phyloP scores from a whole-genome alignment of 139 green algal genomes.

The Medakamo hakoo region DNA sequence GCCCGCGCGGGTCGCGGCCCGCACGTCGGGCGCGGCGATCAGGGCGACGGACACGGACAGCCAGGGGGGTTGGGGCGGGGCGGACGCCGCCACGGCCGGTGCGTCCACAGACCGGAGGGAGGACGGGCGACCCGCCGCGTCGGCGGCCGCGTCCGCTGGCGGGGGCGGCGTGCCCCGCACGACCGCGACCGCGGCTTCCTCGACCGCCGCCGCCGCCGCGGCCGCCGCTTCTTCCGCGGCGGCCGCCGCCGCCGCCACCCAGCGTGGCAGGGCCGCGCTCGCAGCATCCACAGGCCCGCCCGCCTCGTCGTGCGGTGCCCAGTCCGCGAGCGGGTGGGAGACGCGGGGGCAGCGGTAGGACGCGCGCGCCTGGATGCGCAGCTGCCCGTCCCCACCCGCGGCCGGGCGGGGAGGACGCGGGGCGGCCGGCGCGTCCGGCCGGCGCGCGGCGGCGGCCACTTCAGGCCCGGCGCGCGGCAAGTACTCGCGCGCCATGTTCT shows the following conservation, averaged over 20 bases:
- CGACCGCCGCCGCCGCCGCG: neutral
- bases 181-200: no score
- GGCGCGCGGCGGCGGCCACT: no score
- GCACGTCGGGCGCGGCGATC: conserved; percentile 21
- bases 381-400: conserved; percentile 29
- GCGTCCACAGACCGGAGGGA: neutral
- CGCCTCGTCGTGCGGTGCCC: conserved; percentile 10
- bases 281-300: neutral
- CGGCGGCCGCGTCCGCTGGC: no score
- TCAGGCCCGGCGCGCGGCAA: conserved; percentile 17
- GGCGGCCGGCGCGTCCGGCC: no score
- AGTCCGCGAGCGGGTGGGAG: conserved; percentile 34
- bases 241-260: neutral
- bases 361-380: conserved; percentile 30
- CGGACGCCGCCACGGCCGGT: neutral
- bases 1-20: conserved; percentile 17
- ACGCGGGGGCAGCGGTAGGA: conserved; percentile 18
- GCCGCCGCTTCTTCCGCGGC: neutral
- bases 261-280: neutral
- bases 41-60: conserved; percentile 15
- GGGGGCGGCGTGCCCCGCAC: no score
- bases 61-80: neutral
- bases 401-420: neutral
- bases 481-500: conserved; percentile 31
- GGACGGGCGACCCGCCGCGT: no score